Evolutionary conservation across 1,284 basidiomycete genomes (phyloP), one percentile per base, ranked within the genome.

Genomic region (Marasmius fiardii): DNA sequence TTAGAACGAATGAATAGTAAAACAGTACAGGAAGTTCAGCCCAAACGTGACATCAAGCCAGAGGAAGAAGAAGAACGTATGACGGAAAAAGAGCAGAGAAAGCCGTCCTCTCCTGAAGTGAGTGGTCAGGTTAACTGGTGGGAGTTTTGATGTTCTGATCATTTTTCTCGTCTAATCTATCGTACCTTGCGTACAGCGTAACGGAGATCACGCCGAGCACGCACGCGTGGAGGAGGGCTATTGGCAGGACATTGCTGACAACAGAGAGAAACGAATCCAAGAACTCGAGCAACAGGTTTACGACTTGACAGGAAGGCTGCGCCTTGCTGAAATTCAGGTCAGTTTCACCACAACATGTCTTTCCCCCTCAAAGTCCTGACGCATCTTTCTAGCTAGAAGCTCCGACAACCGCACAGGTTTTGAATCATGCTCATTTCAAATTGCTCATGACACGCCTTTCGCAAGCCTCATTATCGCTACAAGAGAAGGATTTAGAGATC

Each of bases 1-100:
- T 67, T 86, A 47, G 92, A 94, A 65, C 80, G 90, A 39, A 67
- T 86, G 51, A 80, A 79, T 63, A 93, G 90, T 67, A 78, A 76
- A 56, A 80, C 83, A 1, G 79, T 88, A 5, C 69, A 71, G 47
- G 71, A 75, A 10, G 67, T 78, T 54, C 75, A 79, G 58, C 65
- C 70, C 31, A 60, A 52, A 52, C 12, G 33, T 39, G 61, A 54
- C 59, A 56, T n/a, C 61, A 63, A 35, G 59, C 53, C 64, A 41
- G 68, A 71, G 21, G 64, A 64, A 20, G 68, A 64, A 20, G 68
- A 70, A 58, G 73, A 74, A 56, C 78, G 75, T 50, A 65, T 66
- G 58, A 71, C 72, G 60, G 80, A 79, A 71, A 83, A 83, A 64
- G 69, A 74, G 63, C 74, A 73, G 63, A 68, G 70, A 67, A 80